Evolutionary conservation across 208 protist species (phyloP).

Genomic region (Acanthamoeba royreba): DNA sequence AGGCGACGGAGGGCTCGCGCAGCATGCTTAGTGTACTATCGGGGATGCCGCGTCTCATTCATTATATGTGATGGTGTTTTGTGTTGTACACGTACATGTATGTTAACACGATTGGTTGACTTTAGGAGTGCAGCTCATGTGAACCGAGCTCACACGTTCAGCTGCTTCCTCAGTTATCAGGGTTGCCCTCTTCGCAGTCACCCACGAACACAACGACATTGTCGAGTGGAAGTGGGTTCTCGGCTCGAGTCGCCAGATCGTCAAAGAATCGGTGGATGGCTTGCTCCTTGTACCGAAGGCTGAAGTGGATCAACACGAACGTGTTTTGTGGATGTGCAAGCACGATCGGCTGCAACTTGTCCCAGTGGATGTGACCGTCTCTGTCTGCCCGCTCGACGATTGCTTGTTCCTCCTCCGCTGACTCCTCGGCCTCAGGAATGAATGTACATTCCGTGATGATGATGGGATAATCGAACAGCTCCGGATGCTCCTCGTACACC

Average conservation of each 20-base stretch:
- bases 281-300: not conserved
- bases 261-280: not conserved
- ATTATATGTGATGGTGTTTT: too few species aligned
- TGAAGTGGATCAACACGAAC: conserved; percentile 27
- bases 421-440: not conserved
- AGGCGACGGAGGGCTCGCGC: too few species aligned
- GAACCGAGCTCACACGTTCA: too few species aligned
- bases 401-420: not conserved
- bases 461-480: conserved; percentile 24
- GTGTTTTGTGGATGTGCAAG: not conserved
- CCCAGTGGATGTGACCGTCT: conserved; percentile 26
- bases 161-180: not conserved
- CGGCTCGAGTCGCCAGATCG: not conserved
- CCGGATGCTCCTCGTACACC: not conserved
- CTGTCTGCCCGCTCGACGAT: not conserved
- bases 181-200: not conserved
- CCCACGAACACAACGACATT: conserved; percentile 2
- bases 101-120: too few species aligned
- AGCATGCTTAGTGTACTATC: too few species aligned
- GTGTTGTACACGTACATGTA: too few species aligned
- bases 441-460: conserved; percentile 45
- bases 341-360: not conserved
- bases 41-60: too few species aligned
- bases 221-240: not conserved
- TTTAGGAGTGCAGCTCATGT: too few species aligned